Evolutionary conservation across 1,284 basidiomycete genomes (phyloP).

Genomic region (Calocybe gambosa): DNA sequence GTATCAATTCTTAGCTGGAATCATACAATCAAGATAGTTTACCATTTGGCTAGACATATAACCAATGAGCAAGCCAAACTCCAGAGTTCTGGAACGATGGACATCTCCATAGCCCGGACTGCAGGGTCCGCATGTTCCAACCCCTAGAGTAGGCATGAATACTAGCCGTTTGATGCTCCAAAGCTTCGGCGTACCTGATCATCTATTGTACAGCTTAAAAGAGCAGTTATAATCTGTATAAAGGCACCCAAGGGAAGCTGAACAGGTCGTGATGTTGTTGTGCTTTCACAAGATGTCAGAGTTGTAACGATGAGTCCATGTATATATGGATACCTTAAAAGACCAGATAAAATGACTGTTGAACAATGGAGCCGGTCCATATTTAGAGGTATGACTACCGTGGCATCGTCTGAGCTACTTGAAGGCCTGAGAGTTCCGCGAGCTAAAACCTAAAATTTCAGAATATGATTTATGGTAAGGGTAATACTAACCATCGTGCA

Average conservation of each 20-base stretch:
- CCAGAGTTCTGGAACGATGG: constrained; percentile 50
- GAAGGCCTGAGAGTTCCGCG: constrained; percentile 1
- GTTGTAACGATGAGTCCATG: neutral
- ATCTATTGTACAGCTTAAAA: constrained; percentile 55
- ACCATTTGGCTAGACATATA: constrained; percentile 45
- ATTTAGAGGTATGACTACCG: constrained; percentile 39
- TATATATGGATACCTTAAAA: constrained; percentile 39
- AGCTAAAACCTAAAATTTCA: constrained; percentile 2
- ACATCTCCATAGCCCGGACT: constrained; percentile 46
- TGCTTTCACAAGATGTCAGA: constrained; percentile 31
- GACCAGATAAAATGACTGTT: constrained; percentile 42
- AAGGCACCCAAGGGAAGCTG: constrained; percentile 65
- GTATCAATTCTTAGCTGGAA: neutral
- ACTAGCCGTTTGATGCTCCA: neutral
- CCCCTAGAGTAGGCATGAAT: constrained; percentile 27
- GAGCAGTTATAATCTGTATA: constrained; percentile 41
- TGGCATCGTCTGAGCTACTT: constrained; percentile 9
- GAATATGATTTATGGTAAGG: neutral
- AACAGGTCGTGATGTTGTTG: constrained; percentile 60
- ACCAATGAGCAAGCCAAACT: constrained; percentile 47
- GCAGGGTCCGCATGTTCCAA: constrained; percentile 44
- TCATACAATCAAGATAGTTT: constrained; percentile 10
- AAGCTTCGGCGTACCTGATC: constrained; percentile 31
- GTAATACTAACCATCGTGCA: constrained; percentile 28
- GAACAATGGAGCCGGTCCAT: constrained; percentile 55